Conservation (phyloP, 169 alveolate species). For the Plasmodium billcollinsi region DNA sequence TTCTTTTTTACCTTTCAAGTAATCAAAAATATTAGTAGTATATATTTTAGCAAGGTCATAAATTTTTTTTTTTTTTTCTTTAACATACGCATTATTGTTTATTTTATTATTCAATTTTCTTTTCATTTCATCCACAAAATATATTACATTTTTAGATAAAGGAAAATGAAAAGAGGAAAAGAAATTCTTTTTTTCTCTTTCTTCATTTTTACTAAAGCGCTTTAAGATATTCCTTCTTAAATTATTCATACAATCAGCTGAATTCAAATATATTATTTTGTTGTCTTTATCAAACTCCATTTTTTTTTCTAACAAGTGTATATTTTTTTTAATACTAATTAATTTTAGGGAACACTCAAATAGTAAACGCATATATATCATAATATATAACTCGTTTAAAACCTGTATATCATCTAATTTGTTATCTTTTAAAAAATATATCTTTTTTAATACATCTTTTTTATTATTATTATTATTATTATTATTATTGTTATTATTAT, state of each 20-base stretch:
- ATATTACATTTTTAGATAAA: too few species aligned
- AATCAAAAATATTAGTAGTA: too few species aligned
- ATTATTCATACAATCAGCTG: constrained; percentile 65
- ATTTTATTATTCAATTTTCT: too few species aligned
- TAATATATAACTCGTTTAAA: constrained; percentile 27
- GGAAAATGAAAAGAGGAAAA: too few species aligned
- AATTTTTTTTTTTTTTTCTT: background rate
- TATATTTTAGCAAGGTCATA: too few species aligned
- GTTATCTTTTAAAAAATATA: background rate
- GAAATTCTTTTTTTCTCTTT: constrained; percentile 4
- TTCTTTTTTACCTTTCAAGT: too few species aligned
- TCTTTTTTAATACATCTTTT: background rate
- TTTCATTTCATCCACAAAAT: too few species aligned
- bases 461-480: background rate
- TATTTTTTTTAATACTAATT: constrained; percentile 50
- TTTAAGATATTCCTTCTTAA: constrained; percentile 36
- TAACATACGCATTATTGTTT: too few species aligned
- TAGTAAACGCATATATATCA: constrained; percentile 28
- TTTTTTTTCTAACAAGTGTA: constrained; percentile 27
- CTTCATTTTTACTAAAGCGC: constrained; percentile 20
- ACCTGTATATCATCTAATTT: constrained; percentile 4
- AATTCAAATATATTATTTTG: constrained; percentile 43
- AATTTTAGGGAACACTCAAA: constrained; percentile 44
- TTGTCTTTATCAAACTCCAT: constrained; percentile 36
- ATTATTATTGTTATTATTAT: background rate